Conservation (phyloP, 352 stramenopile species). For the Phytopythium mirpurense region DNA sequence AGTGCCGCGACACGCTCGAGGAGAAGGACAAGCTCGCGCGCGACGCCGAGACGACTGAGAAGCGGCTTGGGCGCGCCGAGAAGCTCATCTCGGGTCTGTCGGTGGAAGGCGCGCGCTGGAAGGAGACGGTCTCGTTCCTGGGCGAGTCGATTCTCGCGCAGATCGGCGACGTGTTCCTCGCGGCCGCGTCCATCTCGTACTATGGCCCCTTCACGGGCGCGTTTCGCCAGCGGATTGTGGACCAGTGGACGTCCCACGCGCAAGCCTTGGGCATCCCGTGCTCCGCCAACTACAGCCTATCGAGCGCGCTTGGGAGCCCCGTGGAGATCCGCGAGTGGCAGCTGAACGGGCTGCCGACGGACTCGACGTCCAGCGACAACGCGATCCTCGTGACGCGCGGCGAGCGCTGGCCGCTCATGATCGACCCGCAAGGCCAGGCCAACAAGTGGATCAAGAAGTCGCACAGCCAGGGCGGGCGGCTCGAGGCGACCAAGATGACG, state of each 20-base stretch:
- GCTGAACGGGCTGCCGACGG: slow-evolving; percentile 87
- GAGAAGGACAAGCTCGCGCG: slow-evolving; percentile 90
- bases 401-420: slow-evolving; percentile 93
- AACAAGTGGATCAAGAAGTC: slow-evolving; percentile 95
- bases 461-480: slow-evolving; percentile 28
- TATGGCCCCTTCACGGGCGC: slow-evolving; percentile 91
- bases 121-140: slow-evolving; percentile 82
- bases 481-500: slow-evolving; percentile 89
- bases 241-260: slow-evolving; percentile 61
- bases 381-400: slow-evolving; percentile 89
- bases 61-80: slow-evolving; percentile 85
- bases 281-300: slow-evolving; percentile 64
- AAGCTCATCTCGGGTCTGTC: slow-evolving; percentile 90
- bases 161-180: slow-evolving; percentile 92
- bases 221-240: slow-evolving; percentile 78
- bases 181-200: slow-evolving; percentile 91
- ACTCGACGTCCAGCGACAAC: slow-evolving; percentile 91
- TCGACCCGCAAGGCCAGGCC: slow-evolving; percentile 91
- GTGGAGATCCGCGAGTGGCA: slow-evolving; percentile 93
- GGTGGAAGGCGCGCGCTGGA: slow-evolving; percentile 91
- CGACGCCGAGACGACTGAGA: slow-evolving; percentile 85
- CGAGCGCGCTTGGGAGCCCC: slow-evolving; percentile 77
- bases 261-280: slow-evolving; percentile 70
- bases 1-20: slow-evolving; percentile 87
- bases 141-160: slow-evolving; percentile 66